Evolutionary conservation across 2,329 filamentous ascomycete genomes (phyloP).

Genomic region (Graphilbum fragrans): DNA sequence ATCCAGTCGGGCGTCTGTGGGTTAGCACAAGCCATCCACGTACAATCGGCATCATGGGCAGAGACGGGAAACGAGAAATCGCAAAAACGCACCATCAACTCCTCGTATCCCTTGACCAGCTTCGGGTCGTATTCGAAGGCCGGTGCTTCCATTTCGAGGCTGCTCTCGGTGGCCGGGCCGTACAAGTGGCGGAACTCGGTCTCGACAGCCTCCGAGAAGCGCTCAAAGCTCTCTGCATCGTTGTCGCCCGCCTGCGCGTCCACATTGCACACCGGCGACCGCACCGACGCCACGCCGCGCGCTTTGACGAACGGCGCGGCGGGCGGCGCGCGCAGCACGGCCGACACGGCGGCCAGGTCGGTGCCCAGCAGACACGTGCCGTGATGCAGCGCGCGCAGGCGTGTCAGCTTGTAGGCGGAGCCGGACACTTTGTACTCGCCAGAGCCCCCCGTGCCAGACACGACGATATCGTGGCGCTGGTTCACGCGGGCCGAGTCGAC

Average conservation of each 20-base stretch:
- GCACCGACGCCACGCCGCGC: constrained; percentile 82
- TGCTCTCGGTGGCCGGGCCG: constrained; percentile 21
- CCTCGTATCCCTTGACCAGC: constrained; percentile 41
- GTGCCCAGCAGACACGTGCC: constrained; percentile 78
- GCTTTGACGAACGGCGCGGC: constrained; percentile 60
- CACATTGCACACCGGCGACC: constrained; percentile 73
- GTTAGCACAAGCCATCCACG: neutral
- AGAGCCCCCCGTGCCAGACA: constrained; percentile 28
- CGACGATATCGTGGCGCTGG: constrained; percentile 83
- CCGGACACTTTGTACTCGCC: constrained; percentile 62
- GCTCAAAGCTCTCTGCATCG: constrained; percentile 11
- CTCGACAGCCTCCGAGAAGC: constrained; percentile 44
- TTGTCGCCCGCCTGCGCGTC: constrained; percentile 18
- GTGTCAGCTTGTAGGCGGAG: constrained; percentile 87
- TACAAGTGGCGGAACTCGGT: constrained; percentile 60
- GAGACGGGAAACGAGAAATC: neutral
- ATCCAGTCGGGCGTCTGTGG: constrained; percentile 57
- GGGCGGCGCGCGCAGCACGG: constrained; percentile 59
- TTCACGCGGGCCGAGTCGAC: constrained; percentile 69
- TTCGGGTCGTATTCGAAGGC: constrained; percentile 24
- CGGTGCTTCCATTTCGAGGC: constrained; percentile 31
- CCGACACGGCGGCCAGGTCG: constrained; percentile 56
- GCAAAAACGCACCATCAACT: constrained; percentile 26
- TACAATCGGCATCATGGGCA: neutral
- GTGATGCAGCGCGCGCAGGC: constrained; percentile 70